Evolutionary conservation across 1,284 basidiomycete genomes (phyloP).

Genomic region (Moesziomyces sp.): DNA sequence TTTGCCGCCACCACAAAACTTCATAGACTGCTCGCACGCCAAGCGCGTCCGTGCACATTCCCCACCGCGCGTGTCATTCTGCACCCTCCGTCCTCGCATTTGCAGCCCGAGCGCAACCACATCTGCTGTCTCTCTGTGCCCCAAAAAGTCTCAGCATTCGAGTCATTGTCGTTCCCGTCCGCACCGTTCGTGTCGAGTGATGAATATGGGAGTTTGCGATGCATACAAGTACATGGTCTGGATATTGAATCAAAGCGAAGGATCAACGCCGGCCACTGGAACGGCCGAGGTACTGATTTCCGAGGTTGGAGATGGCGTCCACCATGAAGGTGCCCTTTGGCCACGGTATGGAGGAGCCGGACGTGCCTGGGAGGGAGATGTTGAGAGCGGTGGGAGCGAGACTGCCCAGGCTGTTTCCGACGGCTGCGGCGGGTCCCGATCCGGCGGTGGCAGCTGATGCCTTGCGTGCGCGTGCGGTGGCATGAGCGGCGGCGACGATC

Average conservation of each 20-base stretch:
- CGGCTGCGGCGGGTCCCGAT: conserved; percentile 2
- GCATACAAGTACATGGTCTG: conserved; percentile 20
- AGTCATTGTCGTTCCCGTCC: neutral
- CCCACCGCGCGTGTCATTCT: neutral
- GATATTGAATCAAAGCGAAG: neutral
- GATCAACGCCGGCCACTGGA: conserved; percentile 28
- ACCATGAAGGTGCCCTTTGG: conserved; percentile 47
- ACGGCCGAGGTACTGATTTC: conserved; percentile 44
- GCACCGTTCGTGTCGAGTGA: neutral
- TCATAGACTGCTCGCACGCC: neutral
- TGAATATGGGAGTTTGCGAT: neutral
- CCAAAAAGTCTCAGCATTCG: neutral
- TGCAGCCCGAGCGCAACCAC: neutral
- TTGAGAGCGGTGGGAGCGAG: conserved; percentile 22
- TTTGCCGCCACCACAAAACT: neutral
- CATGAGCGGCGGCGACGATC: conserved; percentile 74
- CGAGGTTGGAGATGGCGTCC: conserved; percentile 41
- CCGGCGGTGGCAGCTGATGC: conserved; percentile 15
- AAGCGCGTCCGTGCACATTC: neutral
- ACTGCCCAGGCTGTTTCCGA: conserved; percentile 11
- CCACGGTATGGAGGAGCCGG: conserved; percentile 26
- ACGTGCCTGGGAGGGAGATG: conserved; percentile 24
- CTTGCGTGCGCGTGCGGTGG: conserved; percentile 39
- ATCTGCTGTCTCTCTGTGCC: neutral
- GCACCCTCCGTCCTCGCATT: neutral